phyloP scores from a whole-genome alignment of 345 rosid genomes.

The Iberis pinnata region DNA sequence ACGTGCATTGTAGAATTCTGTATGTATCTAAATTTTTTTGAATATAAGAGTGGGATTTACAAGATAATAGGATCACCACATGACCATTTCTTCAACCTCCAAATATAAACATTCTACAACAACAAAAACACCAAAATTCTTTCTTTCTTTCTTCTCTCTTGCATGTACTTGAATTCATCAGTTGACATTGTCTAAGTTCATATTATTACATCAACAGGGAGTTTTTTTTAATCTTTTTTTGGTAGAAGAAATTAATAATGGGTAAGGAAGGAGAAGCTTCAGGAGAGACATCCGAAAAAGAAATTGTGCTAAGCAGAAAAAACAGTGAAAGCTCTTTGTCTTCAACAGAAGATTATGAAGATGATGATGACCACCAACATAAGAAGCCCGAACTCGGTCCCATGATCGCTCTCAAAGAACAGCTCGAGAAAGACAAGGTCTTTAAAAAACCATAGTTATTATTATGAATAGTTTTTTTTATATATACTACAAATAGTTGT shows the following conservation, averaged over 20 bases:
- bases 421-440: constrained; percentile 43
- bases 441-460: no score
- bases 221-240: neutral
- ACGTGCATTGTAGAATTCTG: constrained; percentile 16
- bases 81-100: constrained; percentile 45
- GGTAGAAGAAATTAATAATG: constrained; percentile 20
- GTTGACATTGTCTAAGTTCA: neutral
- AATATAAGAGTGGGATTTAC: constrained; percentile 21
- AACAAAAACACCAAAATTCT: constrained; percentile 11
- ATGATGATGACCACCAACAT: constrained; percentile 24
- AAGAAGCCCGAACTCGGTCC: constrained; percentile 37
- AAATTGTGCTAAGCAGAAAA: constrained; percentile 24
- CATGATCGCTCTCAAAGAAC: constrained; percentile 41
- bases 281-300: constrained; percentile 25
- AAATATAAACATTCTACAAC: constrained; percentile 32
- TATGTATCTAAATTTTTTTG: constrained; percentile 19
- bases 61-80: constrained; percentile 67
- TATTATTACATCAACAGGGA: constrained; percentile 13
- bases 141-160: constrained; percentile 15
- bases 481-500: neutral
- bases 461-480: neutral
- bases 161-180: neutral
- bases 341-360: constrained; percentile 31
- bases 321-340: constrained; percentile 30
- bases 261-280: constrained; percentile 21